These are phyloP conservation scores for Debaryomycetaceae sp. DNA, from an alignment of 1,139 yeast species.

Conservation along the genomic window DNA sequence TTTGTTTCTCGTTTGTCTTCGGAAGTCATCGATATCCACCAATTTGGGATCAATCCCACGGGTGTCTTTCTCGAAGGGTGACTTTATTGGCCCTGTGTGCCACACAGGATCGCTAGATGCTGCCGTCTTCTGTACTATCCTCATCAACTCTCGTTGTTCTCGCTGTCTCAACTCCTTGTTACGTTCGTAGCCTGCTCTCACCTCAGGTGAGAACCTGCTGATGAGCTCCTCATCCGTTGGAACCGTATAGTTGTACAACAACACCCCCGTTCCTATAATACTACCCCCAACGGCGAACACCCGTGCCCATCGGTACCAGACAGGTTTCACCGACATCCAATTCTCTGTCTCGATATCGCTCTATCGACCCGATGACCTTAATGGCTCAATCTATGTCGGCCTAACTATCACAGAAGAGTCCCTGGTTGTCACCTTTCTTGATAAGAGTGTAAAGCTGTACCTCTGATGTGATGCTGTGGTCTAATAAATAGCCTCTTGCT, in stretches of 20 bases:
- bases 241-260: slow-evolving; percentile 65
- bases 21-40: slow-evolving; percentile 49
- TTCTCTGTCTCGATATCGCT: neutral
- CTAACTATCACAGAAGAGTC: no score
- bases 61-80: slow-evolving; percentile 56
- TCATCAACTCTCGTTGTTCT: slow-evolving; percentile 66
- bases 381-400: no score
- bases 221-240: slow-evolving; percentile 83
- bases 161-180: slow-evolving; percentile 59
- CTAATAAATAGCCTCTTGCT: no score
- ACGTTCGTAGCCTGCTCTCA: slow-evolving; percentile 69
- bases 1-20: slow-evolving; percentile 43
- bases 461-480: no score
- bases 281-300: slow-evolving; percentile 56
- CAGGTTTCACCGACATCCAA: slow-evolving; percentile 23
- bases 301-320: slow-evolving; percentile 58
- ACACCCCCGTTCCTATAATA: slow-evolving; percentile 64
- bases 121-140: slow-evolving; percentile 58
- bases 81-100: slow-evolving; percentile 67
- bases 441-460: no score
- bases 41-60: slow-evolving; percentile 33
- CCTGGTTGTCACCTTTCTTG: no score
- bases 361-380: neutral
- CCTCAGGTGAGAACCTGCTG: slow-evolving; percentile 74
- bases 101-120: slow-evolving; percentile 72